These are phyloP conservation scores for Solanum piurae DNA, from an alignment of 257 asterid species.

Conservation along the genomic window DNA sequence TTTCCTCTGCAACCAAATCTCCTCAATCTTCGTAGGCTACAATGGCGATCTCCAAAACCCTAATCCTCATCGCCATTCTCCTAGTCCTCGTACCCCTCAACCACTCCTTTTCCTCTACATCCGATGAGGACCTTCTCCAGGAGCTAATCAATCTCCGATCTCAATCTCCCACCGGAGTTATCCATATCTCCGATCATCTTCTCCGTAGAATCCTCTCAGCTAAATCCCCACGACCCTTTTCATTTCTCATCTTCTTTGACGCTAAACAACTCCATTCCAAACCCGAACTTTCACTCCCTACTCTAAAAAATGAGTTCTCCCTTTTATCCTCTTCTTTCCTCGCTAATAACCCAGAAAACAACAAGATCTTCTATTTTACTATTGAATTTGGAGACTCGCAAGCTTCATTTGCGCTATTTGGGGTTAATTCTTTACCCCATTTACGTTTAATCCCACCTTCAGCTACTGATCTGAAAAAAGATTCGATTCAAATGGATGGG, in stretches of 20 bases:
- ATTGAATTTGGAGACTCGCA: slow-evolving; percentile 66
- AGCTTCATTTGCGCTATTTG: slow-evolving; percentile 45
- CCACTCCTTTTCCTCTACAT: background rate
- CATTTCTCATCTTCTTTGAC: background rate
- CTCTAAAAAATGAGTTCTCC: slow-evolving; percentile 25
- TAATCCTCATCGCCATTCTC: background rate
- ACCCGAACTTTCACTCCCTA: background rate
- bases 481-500: slow-evolving; percentile 66
- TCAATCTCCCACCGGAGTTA: background rate
- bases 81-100: background rate
- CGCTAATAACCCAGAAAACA: slow-evolving; percentile 28
- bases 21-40: background rate
- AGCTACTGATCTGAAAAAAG: slow-evolving; percentile 42
- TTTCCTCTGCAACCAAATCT: background rate
- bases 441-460: slow-evolving; percentile 59
- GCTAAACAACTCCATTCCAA: background rate
- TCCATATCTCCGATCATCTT: slow-evolving; percentile 1
- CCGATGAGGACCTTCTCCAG: background rate
- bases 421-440: slow-evolving; percentile 69
- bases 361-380: slow-evolving; percentile 48
- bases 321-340: slow-evolving; percentile 44
- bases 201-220: background rate
- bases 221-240: background rate
- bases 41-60: slow-evolving; percentile 1
- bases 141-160: background rate